These are phyloP conservation scores for Rhizopogon roseolus DNA, from an alignment of 768 basidiomycete species.

Conservation along the genomic window DNA sequence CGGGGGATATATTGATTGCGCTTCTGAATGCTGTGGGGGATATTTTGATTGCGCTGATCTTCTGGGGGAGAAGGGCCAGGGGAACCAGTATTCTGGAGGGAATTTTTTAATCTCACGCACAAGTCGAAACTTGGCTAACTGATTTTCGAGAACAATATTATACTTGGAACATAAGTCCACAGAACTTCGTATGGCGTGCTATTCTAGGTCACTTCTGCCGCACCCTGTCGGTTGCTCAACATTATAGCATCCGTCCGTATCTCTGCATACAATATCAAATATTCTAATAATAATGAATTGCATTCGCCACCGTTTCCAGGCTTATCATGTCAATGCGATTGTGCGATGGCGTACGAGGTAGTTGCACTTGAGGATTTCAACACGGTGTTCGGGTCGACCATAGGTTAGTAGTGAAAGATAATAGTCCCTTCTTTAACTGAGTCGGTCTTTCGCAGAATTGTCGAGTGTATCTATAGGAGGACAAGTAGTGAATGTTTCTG, in stretches of 20 bases:
- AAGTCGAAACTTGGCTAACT: neutral
- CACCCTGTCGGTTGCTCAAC: neutral
- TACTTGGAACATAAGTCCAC: neutral
- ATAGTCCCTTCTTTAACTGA: neutral
- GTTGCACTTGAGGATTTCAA: constrained; percentile 46
- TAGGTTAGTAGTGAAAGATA: constrained; percentile 34
- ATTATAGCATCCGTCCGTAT: neutral
- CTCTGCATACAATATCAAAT: neutral
- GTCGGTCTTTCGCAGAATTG: constrained; percentile 54
- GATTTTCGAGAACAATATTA: neutral
- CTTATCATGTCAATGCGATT: neutral
- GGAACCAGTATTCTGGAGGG: neutral
- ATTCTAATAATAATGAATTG: constrained; percentile 1
- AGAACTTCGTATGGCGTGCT: neutral
- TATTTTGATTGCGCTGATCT: constrained; percentile 44
- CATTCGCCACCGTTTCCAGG: neutral
- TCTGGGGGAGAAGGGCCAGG: constrained; percentile 20
- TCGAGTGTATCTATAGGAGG: constrained; percentile 86
- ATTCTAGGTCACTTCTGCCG: neutral
- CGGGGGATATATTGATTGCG: constrained; percentile 46
- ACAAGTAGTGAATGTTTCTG: constrained; percentile 69
- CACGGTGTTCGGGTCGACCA: constrained; percentile 42
- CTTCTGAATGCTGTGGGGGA: constrained; percentile 45
- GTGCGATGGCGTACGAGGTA: constrained; percentile 37
- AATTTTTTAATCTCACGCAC: neutral